These are phyloP conservation scores for Pyrenula massariospora DNA, from an alignment of 495 filamentous ascomycete genomes.

Conservation along the genomic window DNA sequence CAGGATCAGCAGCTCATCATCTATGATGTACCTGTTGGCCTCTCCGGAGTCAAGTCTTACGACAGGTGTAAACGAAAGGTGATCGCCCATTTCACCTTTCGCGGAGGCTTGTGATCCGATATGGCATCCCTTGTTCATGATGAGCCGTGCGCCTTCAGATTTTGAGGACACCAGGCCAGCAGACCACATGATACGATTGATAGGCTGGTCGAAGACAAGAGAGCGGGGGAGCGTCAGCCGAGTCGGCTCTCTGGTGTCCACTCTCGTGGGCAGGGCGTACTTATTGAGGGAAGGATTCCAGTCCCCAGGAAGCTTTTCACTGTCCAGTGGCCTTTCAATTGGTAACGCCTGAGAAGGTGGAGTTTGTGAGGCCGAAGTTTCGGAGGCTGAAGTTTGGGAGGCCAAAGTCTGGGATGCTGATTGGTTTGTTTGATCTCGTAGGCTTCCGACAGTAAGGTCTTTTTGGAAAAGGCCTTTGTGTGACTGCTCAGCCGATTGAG, in stretches of 20 bases:
- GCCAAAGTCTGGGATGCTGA: conserved; percentile 31
- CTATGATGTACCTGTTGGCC: conserved; percentile 50
- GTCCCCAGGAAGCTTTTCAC: background rate
- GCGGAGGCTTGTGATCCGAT: conserved; percentile 47
- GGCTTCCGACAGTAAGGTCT: background rate
- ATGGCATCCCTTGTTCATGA: conserved; percentile 46
- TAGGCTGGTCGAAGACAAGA: conserved; percentile 47
- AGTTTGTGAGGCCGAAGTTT: conserved; percentile 36
- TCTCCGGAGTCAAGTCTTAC: conserved; percentile 44
- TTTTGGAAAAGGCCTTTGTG: conserved; percentile 45
- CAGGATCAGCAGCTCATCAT: conserved; percentile 52
- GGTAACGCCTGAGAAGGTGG: no score
- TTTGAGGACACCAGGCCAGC: conserved; percentile 55
- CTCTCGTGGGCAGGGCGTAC: background rate
- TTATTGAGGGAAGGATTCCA: conserved; percentile 5
- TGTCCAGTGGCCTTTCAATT: background rate
- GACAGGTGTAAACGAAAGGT: conserved; percentile 51
- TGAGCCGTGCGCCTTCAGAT: conserved; percentile 55
- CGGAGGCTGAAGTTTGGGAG: no score
- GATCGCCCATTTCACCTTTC: conserved; percentile 41
- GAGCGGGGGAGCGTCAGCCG: conserved; percentile 56
- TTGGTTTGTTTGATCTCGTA: conserved; percentile 5
- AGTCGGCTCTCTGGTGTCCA: conserved; percentile 15
- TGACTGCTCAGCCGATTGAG: conserved; percentile 40
- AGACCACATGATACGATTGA: conserved; percentile 53